Evolutionary conservation across 2,329 filamentous ascomycete species (phyloP).

Genomic region (Stagonosporopsis chrysanthemi): DNA sequence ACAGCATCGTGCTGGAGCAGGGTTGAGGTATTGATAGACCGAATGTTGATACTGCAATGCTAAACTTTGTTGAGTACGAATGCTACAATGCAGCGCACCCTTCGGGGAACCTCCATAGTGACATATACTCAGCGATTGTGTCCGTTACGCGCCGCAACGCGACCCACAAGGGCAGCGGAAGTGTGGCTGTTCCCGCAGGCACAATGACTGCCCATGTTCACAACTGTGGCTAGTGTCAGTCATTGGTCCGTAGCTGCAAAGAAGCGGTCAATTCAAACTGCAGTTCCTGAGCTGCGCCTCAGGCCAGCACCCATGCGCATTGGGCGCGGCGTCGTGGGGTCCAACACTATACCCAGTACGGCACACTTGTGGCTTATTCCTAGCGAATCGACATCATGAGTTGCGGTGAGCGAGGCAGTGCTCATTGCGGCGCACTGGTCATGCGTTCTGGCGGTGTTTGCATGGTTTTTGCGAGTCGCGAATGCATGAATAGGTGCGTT

Average conservation of each 20-base stretch:
- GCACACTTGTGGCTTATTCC: slow-evolving; percentile 16
- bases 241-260: slow-evolving; percentile 8
- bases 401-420: slow-evolving; percentile 14
- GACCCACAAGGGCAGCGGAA: background rate
- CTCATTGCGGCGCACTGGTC: slow-evolving; percentile 19
- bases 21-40: slow-evolving; percentile 1
- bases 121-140: slow-evolving; percentile 6
- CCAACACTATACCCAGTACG: slow-evolving; percentile 17
- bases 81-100: slow-evolving; percentile 10
- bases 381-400: slow-evolving; percentile 12
- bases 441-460: slow-evolving; percentile 21
- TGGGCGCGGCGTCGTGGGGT: slow-evolving; percentile 8
- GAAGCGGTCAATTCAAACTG: slow-evolving; percentile 19
- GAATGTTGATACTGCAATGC: background rate
- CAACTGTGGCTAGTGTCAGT: slow-evolving; percentile 6
- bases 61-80: slow-evolving; percentile 4
- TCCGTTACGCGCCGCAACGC: slow-evolving; percentile 14
- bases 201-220: slow-evolving; percentile 11
- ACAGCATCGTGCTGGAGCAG: slow-evolving; percentile 29
- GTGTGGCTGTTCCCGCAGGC: slow-evolving; percentile 17
- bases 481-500: background rate
- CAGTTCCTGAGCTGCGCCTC: slow-evolving; percentile 18
- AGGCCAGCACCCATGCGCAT: slow-evolving; percentile 7
- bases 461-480: slow-evolving; percentile 4
- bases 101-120: slow-evolving; percentile 5